Percentiles rank a stretch among this genome's conserved stretches.
Conservation (phyloP, 768 basidiomycete species). For the Neoboletus subvelutipes region DNA sequence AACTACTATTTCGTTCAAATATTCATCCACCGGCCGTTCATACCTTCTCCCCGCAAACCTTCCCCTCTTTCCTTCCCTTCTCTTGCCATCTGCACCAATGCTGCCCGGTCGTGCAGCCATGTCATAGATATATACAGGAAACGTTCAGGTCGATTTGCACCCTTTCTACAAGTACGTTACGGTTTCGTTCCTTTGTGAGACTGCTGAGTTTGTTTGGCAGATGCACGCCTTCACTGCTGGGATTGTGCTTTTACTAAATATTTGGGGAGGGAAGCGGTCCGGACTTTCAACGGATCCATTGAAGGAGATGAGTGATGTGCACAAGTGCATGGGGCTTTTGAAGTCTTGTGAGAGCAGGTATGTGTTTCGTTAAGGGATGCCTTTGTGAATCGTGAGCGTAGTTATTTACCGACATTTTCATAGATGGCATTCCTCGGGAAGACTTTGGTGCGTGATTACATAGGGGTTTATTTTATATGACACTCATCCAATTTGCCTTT, state of each 20-base stretch:
- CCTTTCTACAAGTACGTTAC: conserved; percentile 32
- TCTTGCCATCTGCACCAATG: conserved; percentile 83
- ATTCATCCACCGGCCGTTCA: conserved; percentile 75
- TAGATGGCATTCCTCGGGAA: conserved; percentile 50
- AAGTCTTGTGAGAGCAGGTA: conserved; percentile 37
- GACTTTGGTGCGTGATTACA: conserved; percentile 42
- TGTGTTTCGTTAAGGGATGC: conserved; percentile 3
- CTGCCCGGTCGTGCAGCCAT: conserved; percentile 73
- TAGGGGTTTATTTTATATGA: neutral
- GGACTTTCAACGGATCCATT: conserved; percentile 41
- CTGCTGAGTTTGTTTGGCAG: conserved; percentile 17
- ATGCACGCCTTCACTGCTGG: conserved; percentile 47
- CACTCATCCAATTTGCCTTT: neutral
- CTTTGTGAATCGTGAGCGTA: neutral
- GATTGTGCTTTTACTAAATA: conserved; percentile 53
- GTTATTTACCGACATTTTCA: neutral
- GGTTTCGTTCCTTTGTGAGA: too few species aligned
- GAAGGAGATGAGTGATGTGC: conserved; percentile 51
- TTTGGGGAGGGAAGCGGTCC: conserved; percentile 51
- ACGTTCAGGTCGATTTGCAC: conserved; percentile 28
- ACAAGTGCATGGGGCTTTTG: conserved; percentile 46
- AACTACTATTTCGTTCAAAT: conserved; percentile 62
- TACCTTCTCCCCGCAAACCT: conserved; percentile 60
- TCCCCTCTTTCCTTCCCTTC: conserved; percentile 53
- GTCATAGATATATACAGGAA: conserved; percentile 59